These are phyloP conservation scores for Geranium rotundifolium DNA, from an alignment of 345 rosid genomes.

Conservation along the genomic window DNA sequence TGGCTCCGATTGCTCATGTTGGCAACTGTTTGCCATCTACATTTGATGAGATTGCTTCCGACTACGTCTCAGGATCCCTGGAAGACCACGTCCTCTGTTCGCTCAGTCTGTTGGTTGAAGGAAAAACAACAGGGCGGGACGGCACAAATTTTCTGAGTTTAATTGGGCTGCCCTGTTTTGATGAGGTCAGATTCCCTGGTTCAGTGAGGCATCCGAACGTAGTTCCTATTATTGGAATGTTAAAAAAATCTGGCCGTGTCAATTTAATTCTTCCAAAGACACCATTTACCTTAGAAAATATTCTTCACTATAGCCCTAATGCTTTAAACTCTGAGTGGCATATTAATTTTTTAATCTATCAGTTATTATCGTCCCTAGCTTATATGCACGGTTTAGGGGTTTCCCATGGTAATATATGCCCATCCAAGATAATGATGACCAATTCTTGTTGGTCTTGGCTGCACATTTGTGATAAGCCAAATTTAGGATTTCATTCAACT, in stretches of 20 bases:
- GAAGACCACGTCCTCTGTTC: conserved; percentile 64
- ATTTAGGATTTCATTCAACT: conserved; percentile 16
- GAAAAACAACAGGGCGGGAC: conserved; percentile 62
- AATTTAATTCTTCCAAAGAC: conserved; percentile 57
- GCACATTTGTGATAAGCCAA: conserved; percentile 29
- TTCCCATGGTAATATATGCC: conserved; percentile 61
- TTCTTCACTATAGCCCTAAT: conserved; percentile 66
- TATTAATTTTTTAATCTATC: conserved; percentile 52
- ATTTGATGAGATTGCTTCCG: conserved; percentile 43
- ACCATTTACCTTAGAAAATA: conserved; percentile 56
- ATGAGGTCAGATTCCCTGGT: conserved; percentile 32
- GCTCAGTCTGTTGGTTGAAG: conserved; percentile 43
- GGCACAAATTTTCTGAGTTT: conserved; percentile 41
- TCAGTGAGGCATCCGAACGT: conserved; percentile 80
- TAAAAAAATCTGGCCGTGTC: conserved; percentile 33
- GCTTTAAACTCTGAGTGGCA: conserved; percentile 70
- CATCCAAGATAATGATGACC: conserved; percentile 57
- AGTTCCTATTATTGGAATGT: conserved; percentile 54
- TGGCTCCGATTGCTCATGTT: conserved; percentile 53
- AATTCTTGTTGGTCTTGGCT: conserved; percentile 71
- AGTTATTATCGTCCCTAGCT: conserved; percentile 63
- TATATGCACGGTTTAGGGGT: conserved; percentile 55
- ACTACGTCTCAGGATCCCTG: conserved; percentile 37
- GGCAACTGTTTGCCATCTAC: conserved; percentile 28
- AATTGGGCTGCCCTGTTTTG: conserved; percentile 52